These are phyloP conservation scores for Trichophyton schoenleinii DNA, from an alignment of 2,329 filamentous ascomycete genomes.

Conservation along the genomic window DNA sequence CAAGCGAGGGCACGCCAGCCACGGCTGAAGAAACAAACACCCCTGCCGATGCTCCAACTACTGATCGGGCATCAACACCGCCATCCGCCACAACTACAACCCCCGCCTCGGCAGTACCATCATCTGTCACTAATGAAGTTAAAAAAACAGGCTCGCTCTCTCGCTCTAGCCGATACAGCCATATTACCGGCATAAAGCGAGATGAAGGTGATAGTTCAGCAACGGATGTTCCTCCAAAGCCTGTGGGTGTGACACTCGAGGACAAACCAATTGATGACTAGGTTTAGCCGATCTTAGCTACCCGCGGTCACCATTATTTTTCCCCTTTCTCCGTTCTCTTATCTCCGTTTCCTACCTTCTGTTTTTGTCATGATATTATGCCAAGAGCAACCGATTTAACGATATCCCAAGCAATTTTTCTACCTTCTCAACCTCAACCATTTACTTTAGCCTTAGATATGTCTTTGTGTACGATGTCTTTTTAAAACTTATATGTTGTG, in stretches of 20 bases:
- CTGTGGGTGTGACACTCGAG: slow-evolving; percentile 52
- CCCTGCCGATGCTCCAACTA: slow-evolving; percentile 16
- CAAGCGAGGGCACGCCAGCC: slow-evolving; percentile 17
- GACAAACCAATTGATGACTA: slow-evolving; percentile 70
- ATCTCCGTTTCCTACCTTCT: background rate
- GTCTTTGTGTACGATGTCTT: background rate
- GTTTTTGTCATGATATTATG: slow-evolving; percentile 5
- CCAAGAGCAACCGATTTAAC: slow-evolving; percentile 1
- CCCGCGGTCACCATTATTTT: background rate
- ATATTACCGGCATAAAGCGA: slow-evolving; percentile 41
- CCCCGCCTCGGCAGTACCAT: slow-evolving; percentile 16
- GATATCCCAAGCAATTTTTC: slow-evolving; percentile 1
- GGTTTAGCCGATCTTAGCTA: slow-evolving; percentile 1
- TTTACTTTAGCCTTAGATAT: background rate
- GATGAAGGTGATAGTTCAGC: slow-evolving; percentile 30
- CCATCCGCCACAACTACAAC: background rate
- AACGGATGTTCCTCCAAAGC: slow-evolving; percentile 17
- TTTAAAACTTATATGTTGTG: background rate
- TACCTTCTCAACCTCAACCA: too few relatives aligned
- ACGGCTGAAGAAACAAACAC: slow-evolving; percentile 16
- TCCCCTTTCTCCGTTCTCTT: background rate
- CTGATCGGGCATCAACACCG: slow-evolving; percentile 24
- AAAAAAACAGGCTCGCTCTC: slow-evolving; percentile 56
- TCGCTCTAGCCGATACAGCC: slow-evolving; percentile 40
- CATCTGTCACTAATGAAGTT: slow-evolving; percentile 21